Evolutionary conservation across 2,329 filamentous ascomycete genomes (phyloP).

Genomic region (Biscogniauxia mediterranea): DNA sequence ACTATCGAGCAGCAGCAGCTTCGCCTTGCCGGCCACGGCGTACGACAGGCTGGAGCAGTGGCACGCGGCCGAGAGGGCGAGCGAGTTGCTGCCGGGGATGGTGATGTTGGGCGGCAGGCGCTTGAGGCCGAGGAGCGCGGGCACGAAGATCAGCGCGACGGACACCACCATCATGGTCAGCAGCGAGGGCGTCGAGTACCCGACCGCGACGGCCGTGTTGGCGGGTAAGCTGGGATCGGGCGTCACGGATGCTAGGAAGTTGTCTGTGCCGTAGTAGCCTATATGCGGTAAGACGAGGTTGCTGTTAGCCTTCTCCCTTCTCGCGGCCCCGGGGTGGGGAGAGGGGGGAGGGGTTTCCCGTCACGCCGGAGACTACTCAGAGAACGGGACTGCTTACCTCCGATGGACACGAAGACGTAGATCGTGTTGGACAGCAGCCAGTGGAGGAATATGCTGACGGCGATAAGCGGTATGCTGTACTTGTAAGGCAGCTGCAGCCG

Average conservation of each 20-base stretch:
- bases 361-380: too few species aligned
- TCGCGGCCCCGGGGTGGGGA: too few species aligned
- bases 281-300: not conserved
- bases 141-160: constrained; percentile 2
- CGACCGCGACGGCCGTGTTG: constrained; percentile 8
- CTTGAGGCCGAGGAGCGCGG: constrained; percentile 2
- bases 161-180: constrained; percentile 4
- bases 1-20: not conserved
- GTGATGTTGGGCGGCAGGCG: constrained; percentile 9
- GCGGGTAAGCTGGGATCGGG: constrained; percentile 6
- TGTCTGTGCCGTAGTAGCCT: constrained; percentile 27
- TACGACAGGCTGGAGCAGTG: constrained; percentile 5
- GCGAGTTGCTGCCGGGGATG: constrained; percentile 14
- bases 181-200: constrained; percentile 1
- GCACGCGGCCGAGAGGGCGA: constrained; percentile 17
- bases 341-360: too few species aligned
- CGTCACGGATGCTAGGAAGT: not conserved
- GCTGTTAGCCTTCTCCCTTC: not conserved
- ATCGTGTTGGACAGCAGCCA: constrained; percentile 11
- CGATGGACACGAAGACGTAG: constrained; percentile 5
- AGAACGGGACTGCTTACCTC: not conserved
- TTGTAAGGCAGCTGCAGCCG: constrained; percentile 12
- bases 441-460: constrained; percentile 4
- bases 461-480: constrained; percentile 11
- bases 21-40: constrained; percentile 26